Evolutionary conservation across 129 eudicot species (phyloP).

Genomic region (Tagetes erecta): DNA sequence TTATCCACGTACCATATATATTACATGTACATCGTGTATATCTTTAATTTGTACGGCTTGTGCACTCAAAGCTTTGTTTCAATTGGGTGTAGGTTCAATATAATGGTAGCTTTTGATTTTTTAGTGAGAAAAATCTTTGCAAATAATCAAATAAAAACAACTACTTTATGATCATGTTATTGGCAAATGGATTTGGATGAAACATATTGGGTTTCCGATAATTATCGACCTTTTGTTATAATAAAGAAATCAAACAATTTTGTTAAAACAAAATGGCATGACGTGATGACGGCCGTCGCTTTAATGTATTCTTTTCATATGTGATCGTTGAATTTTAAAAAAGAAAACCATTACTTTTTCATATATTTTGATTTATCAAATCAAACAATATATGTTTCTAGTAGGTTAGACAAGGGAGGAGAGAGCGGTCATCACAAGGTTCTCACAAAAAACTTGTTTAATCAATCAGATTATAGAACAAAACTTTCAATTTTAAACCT

Average conservation of each 20-base stretch:
- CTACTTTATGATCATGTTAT: conserved; percentile 4
- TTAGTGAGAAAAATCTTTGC: conserved; percentile 18
- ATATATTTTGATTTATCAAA: too few relatives aligned
- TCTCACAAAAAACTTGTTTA: too few relatives aligned
- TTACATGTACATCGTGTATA: not conserved
- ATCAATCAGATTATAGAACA: too few relatives aligned
- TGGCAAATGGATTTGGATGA: conserved; percentile 12
- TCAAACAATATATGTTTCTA: too few relatives aligned
- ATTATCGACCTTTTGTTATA: not conserved
- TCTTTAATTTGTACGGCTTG: not conserved
- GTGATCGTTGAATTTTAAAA: not conserved
- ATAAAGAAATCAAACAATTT: not conserved
- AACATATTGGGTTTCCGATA: not conserved
- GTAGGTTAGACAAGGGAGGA: too few relatives aligned
- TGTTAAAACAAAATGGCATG: not conserved
- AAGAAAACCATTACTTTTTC: too few relatives aligned
- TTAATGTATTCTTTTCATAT: not conserved
- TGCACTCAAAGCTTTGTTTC: not conserved
- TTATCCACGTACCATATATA: conserved; percentile 7
- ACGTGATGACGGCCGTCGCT: not conserved
- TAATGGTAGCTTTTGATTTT: conserved; percentile 15
- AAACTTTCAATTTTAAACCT: too few relatives aligned
- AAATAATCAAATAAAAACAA: not conserved
- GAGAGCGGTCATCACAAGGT: too few relatives aligned
- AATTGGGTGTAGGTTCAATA: not conserved